phyloP scores from a whole-genome alignment of 768 basidiomycete genomes.

The Gelatoporia subvermispora region DNA sequence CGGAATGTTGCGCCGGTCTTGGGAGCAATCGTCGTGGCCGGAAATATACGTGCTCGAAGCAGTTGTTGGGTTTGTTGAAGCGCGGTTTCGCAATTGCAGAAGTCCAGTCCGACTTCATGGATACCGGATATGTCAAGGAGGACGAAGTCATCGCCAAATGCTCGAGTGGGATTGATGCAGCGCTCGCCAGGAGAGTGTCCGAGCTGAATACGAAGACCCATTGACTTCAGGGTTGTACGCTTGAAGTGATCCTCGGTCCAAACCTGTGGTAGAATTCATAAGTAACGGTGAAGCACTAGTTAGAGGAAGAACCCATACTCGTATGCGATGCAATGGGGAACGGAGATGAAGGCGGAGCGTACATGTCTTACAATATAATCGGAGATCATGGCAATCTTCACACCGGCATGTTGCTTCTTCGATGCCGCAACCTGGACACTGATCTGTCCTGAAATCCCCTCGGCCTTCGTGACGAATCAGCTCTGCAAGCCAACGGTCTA shows the following conservation, averaged over 20 bases:
- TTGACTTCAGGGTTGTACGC: constrained; percentile 4
- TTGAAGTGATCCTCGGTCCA: not conserved
- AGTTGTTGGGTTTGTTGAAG: constrained; percentile 18
- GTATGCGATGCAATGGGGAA: too few species aligned
- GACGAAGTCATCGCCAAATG: constrained; percentile 8
- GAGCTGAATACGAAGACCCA: constrained; percentile 23
- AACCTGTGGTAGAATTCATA: too few species aligned
- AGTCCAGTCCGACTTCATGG: constrained; percentile 18
- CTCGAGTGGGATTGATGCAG: constrained; percentile 5
- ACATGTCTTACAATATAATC: too few species aligned
- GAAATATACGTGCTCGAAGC: constrained; percentile 25
- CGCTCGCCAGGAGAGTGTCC: constrained; percentile 13
- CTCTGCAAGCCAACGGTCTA: too few species aligned
- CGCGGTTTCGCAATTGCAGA: constrained; percentile 19
- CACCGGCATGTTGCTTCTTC: too few species aligned
- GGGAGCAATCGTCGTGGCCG: constrained; percentile 25
- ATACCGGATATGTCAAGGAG: constrained; percentile 22
- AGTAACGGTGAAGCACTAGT: too few species aligned
- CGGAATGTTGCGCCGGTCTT: constrained; percentile 27
- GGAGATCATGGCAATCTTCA: too few species aligned
- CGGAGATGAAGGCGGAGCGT: too few species aligned
- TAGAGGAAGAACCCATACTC: too few species aligned
- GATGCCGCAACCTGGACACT: too few species aligned
- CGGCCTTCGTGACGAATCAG: too few species aligned
- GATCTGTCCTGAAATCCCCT: too few species aligned